Evolutionary conservation across 129 eudicot genomes (phyloP).

Genomic region (Artemisia annua): DNA sequence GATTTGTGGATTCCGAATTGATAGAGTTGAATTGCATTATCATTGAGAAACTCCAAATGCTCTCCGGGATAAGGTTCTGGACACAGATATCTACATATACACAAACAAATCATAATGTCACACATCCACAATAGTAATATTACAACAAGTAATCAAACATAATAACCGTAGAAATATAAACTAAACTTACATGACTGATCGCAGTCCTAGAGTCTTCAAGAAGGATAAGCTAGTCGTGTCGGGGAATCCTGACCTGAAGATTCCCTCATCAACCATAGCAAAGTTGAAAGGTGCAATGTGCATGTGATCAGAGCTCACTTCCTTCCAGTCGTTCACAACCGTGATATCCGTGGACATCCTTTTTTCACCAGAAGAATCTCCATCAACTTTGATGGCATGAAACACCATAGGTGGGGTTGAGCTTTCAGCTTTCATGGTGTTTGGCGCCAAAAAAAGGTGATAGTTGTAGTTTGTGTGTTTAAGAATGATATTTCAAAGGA

Average conservation of each 20-base stretch:
- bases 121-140: not conserved
- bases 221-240: conserved; percentile 43
- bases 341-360: too few species aligned
- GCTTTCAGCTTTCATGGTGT: conserved; percentile 22
- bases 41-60: conserved; percentile 40
- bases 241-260: conserved; percentile 60
- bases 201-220: conserved; percentile 51
- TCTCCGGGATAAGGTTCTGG: conserved; percentile 58
- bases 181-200: conserved; percentile 46
- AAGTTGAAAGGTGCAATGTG: conserved; percentile 48
- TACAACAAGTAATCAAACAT: not conserved
- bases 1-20: conserved; percentile 53
- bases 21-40: conserved; percentile 47
- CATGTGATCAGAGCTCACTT: too few species aligned
- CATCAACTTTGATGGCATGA: conserved; percentile 8
- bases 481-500: too few species aligned
- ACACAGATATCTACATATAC: conserved; percentile 42
- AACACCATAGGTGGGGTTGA: conserved; percentile 21
- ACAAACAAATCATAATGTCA: too few species aligned
- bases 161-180: not conserved
- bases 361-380: conserved; percentile 22
- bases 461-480: conserved; percentile 2
- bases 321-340: too few species aligned
- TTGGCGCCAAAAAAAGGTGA: conserved; percentile 23
- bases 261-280: conserved; percentile 49